Evolutionary conservation across 106 monocot genomes (phyloP).

Genomic region (Apostasia shenzhenica): DNA sequence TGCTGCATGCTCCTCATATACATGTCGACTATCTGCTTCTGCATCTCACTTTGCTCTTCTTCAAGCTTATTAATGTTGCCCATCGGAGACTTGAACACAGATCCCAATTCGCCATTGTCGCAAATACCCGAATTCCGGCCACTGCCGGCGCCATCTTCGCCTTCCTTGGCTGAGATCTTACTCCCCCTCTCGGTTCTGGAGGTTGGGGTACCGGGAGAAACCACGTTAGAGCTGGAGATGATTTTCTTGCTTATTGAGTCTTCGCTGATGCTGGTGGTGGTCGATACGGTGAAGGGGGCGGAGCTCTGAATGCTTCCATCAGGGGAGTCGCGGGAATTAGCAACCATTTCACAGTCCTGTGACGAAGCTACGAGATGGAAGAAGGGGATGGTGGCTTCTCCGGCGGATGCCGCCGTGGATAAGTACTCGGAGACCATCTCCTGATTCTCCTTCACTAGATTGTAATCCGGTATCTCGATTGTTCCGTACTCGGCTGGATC

Average conservation of each 20-base stretch:
- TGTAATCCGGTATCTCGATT: constrained; percentile 44
- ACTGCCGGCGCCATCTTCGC: constrained; percentile 2
- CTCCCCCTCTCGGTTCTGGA: constrained; percentile 14
- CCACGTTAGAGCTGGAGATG: constrained; percentile 13
- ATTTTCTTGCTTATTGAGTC: constrained; percentile 10
- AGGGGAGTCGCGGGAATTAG: constrained; percentile 12
- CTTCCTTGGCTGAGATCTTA: constrained; percentile 4
- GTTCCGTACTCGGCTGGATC: constrained; percentile 33
- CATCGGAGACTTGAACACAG: constrained; percentile 38
- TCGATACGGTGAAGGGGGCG: constrained; percentile 13
- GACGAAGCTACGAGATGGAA: constrained; percentile 16
- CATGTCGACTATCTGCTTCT: constrained; percentile 64
- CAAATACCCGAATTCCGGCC: not conserved
- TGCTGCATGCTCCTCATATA: constrained; percentile 77
- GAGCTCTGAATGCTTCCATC: constrained; percentile 14
- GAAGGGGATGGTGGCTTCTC: constrained; percentile 9
- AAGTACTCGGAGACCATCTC: constrained; percentile 54
- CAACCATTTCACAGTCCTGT: constrained; percentile 42
- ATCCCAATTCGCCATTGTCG: constrained; percentile 10
- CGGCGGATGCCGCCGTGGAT: constrained; percentile 3
- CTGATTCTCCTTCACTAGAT: constrained; percentile 42
- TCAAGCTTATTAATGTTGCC: constrained; percentile 24
- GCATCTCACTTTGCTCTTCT: constrained; percentile 42
- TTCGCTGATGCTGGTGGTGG: constrained; percentile 23
- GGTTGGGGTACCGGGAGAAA: constrained; percentile 32